A percentile compares a stretch with the other conserved stretches of the same genome.
These are phyloP conservation scores for Picochlorum sp. DNA, from an alignment of 139 green algal genomes.

Conservation along the genomic window DNA sequence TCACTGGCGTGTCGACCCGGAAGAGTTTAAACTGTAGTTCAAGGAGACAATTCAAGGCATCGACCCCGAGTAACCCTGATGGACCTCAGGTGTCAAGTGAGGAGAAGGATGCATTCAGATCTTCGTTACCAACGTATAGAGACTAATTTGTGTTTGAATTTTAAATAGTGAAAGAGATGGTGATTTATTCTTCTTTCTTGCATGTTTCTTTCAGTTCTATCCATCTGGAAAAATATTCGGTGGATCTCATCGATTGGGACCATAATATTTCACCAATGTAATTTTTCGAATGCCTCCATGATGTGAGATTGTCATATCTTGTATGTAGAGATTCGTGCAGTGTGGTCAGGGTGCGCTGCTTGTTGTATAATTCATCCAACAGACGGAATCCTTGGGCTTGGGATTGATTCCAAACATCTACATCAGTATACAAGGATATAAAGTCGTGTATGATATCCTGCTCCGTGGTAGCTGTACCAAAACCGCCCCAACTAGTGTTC, in stretches of 20 bases:
- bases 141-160: constrained; percentile 25
- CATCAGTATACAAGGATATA: constrained; percentile 30
- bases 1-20: constrained; percentile 68
- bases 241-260: constrained; percentile 20
- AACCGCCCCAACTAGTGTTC: constrained; percentile 23
- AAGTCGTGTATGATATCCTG: constrained; percentile 18
- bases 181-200: not conserved
- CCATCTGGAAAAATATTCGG: constrained; percentile 42
- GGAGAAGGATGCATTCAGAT: constrained; percentile 69
- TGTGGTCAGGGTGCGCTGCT: constrained; percentile 49
- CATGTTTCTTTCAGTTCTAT: constrained; percentile 60
- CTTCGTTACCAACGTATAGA: constrained; percentile 50
- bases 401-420: constrained; percentile 20
- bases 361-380: constrained; percentile 33
- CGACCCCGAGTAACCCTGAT: constrained; percentile 55
- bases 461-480: constrained; percentile 1
- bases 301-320: constrained; percentile 29
- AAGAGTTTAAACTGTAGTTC: constrained; percentile 77
- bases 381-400: constrained; percentile 20
- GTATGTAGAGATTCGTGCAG: too few relatives aligned
- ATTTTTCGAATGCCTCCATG: constrained; percentile 8
- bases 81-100: constrained; percentile 52
- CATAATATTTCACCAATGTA: constrained; percentile 23
- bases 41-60: constrained; percentile 35
- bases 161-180: not conserved